These are phyloP conservation scores for Hygrophorus pudorinus DNA, from an alignment of 768 basidiomycete species.

Conservation along the genomic window DNA sequence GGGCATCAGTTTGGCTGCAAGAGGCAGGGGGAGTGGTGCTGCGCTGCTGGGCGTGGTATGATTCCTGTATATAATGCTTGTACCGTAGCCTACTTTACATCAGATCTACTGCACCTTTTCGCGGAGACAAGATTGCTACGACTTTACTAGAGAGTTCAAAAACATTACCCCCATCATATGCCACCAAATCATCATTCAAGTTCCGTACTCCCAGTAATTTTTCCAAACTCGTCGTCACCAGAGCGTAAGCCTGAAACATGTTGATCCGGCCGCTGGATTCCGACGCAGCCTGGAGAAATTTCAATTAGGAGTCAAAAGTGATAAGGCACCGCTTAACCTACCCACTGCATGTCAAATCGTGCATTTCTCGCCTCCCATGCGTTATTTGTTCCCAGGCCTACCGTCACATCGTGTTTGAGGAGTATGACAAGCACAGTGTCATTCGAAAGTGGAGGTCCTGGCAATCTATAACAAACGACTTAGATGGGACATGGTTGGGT, in stretches of 20 bases:
- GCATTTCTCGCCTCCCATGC: slow-evolving; percentile 69
- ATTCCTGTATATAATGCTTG: slow-evolving; percentile 15
- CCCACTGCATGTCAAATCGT: slow-evolving; percentile 75
- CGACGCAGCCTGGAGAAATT: slow-evolving; percentile 27
- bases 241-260: slow-evolving; percentile 29
- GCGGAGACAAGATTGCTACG: slow-evolving; percentile 45
- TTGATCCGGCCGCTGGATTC: slow-evolving; percentile 36
- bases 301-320: slow-evolving; percentile 2
- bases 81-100: slow-evolving; percentile 14
- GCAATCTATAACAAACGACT: slow-evolving; percentile 30
- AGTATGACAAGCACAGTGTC: slow-evolving; percentile 54
- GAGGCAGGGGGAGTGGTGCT: slow-evolving; percentile 58
- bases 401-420: slow-evolving; percentile 62
- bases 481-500: not conserved
- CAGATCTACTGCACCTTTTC: slow-evolving; percentile 37
- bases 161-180: slow-evolving; percentile 46
- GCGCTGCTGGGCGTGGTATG: slow-evolving; percentile 49
- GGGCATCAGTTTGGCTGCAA: slow-evolving; percentile 64
- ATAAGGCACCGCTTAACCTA: slow-evolving; percentile 20
- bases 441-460: slow-evolving; percentile 67
- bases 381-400: slow-evolving; percentile 60
- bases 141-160: slow-evolving; percentile 47
- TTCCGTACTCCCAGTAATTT: slow-evolving; percentile 20
- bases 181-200: slow-evolving; percentile 46
- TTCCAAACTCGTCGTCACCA: slow-evolving; percentile 37